Base-by-base conservation (phyloP, 1,284 basidiomycete genomes). In the Ceratobasidium sp. region DNA sequence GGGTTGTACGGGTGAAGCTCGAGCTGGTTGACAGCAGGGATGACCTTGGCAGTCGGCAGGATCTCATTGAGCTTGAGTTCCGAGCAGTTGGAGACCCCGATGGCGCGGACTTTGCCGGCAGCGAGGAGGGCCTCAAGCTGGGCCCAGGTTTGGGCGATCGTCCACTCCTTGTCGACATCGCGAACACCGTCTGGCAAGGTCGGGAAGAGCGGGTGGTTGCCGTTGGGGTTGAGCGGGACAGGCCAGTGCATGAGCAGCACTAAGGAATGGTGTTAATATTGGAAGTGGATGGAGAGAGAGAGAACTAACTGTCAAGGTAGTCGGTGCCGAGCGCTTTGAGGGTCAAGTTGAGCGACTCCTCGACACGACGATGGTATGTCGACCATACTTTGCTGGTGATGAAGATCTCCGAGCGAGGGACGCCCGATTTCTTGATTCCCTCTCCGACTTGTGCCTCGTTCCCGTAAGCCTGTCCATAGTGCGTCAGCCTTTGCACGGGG, bases 231-330 rank as follows among this genome's bases (percentile, higher is more conserved):
- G 77, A 94, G 81, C 29, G 90, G 85, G 46, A 95, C 84, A 1
- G 94, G 94, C 93, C 94, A 95, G 83, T 95, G 93, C 61, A 95
- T 83, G 61, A 94, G 87, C 80, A 91, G 90, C 69, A 92, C 90
- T 90, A 75, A 41, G 16, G 37, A 27, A 5, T 5, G 14, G 14
- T 39, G 34, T 54, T 27, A 49, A 46, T 37, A 34, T 9, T 14
- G 29, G 78, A 77, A 48, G 75, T 13, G 1, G 27, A 34, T 19
- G 27, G 2, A 49, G 19, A 34, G 54, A 19, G 19, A 58, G 29
- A 24, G 34, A 41, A 83, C 88, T 76, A 78, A 92, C 87, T 81
- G 80, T 95, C 93, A 56, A 95, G 87, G 81, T 94, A 94, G 82
- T 92, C 89, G 37, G 87, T 87, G 11, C 90, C 93, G 34, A 95